These are phyloP conservation scores for Venturia asperata DNA, from an alignment of 2,329 filamentous ascomycete genomes.

Conservation along the genomic window DNA sequence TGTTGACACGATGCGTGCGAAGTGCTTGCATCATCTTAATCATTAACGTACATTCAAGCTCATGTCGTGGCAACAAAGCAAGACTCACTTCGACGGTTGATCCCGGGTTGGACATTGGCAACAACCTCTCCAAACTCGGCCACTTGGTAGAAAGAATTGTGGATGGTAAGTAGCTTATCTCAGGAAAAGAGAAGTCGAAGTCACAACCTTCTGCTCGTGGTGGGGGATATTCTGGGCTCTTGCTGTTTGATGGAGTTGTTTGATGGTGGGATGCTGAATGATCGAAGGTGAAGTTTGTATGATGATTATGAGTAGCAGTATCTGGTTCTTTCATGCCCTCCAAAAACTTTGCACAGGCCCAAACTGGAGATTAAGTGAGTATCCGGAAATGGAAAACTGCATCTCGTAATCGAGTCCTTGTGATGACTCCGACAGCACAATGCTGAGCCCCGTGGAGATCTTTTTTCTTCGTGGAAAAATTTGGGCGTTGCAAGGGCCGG, in stretches of 20 bases:
- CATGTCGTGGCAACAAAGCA: not conserved
- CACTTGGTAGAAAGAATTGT: not conserved
- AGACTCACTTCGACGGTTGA: not conserved
- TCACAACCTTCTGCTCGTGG: conserved; percentile 9
- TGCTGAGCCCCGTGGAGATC: not conserved
- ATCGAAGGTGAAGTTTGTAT: conserved; percentile 6
- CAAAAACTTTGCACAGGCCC: not conserved
- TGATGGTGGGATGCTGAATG: not conserved
- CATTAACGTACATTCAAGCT: conserved; percentile 22
- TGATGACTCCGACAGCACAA: not conserved
- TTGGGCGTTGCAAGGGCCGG: not conserved
- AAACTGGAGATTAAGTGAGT: not conserved
- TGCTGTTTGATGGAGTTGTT: not conserved
- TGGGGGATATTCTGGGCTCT: not conserved
- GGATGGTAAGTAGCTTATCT: conserved; percentile 4
- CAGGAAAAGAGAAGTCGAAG: conserved; percentile 2
- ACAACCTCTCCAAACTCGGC: not conserved
- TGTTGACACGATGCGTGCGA: conserved; percentile 62
- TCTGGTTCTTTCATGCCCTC: not conserved
- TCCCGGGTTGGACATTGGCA: not conserved
- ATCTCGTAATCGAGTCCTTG: not conserved
- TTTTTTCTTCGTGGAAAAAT: not conserved
- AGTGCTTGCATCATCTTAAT: conserved; percentile 57
- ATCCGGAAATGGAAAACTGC: not conserved
- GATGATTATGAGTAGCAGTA: not conserved